Conservation (phyloP, 2,329 filamentous ascomycete species). For the Stagonosporopsis chrysanthemi region DNA sequence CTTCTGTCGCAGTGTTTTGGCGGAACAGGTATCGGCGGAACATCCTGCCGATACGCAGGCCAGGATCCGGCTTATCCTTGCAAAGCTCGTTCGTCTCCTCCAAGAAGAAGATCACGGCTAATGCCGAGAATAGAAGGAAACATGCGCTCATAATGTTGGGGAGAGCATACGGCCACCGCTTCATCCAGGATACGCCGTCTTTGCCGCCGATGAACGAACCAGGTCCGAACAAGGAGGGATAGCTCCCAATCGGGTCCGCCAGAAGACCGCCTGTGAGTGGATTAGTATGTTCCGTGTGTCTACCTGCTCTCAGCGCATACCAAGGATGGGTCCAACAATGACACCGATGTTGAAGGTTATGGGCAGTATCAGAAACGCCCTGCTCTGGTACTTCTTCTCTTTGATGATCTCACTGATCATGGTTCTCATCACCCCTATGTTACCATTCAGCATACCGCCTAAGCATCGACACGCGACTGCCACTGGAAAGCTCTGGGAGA, state of each 20-base stretch:
- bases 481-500: slow-evolving; percentile 67
- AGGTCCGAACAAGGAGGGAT: slow-evolving; percentile 69
- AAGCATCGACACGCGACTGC: slow-evolving; percentile 72
- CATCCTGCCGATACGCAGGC: slow-evolving; percentile 50
- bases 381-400: slow-evolving; percentile 68
- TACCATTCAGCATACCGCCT: slow-evolving; percentile 74
- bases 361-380: slow-evolving; percentile 66
- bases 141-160: slow-evolving; percentile 72
- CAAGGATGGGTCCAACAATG: slow-evolving; percentile 54
- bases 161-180: slow-evolving; percentile 71
- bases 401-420: slow-evolving; percentile 76
- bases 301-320: slow-evolving; percentile 24
- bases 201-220: slow-evolving; percentile 64
- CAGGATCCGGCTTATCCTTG: slow-evolving; percentile 52
- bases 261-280: slow-evolving; percentile 67
- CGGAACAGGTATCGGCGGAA: slow-evolving; percentile 47
- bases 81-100: slow-evolving; percentile 64
- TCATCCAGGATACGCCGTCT: slow-evolving; percentile 69
- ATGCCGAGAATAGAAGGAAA: slow-evolving; percentile 64
- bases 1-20: slow-evolving; percentile 23
- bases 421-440: slow-evolving; percentile 76
- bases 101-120: slow-evolving; percentile 67
- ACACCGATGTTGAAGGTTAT: slow-evolving; percentile 73
- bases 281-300: slow-evolving; percentile 20
- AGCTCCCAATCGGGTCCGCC: slow-evolving; percentile 69